Base-by-base conservation (phyloP, 768 basidiomycete species). In the Kwoniella bestiolae region DNA sequence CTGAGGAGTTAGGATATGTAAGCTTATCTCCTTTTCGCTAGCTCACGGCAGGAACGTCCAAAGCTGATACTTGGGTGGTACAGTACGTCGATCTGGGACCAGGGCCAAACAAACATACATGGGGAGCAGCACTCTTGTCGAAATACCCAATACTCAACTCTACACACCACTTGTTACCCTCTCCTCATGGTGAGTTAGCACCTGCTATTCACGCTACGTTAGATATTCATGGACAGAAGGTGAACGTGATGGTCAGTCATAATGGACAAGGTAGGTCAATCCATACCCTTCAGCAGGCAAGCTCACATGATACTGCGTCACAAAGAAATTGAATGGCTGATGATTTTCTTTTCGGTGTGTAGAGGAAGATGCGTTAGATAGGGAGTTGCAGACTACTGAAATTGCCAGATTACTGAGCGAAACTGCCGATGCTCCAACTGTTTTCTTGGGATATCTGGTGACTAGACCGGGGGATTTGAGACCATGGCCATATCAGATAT, bases 101-200 rank as follows among this genome's bases (percentile, higher is more conserved):
- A 3, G 91, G 91, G 44, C 91, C 92, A 2, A 90, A 91, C 75
- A 83, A 87, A 56, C 92, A 94, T 74, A 94, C 92, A 0, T 94
- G 92, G 92, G 92, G 92, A 52, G 90, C 89, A 28, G 87, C 85
- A 5, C 83, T 94, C 2, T 82, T 94, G 2, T 91, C 91, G 3
- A 92, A 93, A 87, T 95, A 91, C 82, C 92, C 93, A 0, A 94
- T 95, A 76, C 84, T 94, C 71, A 88, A 88, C 70, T 90, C 91
- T 1, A 88, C 86, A 14, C 93, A 94, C 74, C 91, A 94, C 74
- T 84, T 94, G 0, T 85, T 94, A 44, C 92, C 93, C 0, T 94
- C 92, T 1, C 93, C 93, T 79, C 32, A 72, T 34, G 81, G 80
- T 14, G 92, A 94, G 78, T 87, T 94, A 26, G 92, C 91, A 2